Conservation (phyloP, 306 rosid species). For the Trifolium subterraneum region DNA sequence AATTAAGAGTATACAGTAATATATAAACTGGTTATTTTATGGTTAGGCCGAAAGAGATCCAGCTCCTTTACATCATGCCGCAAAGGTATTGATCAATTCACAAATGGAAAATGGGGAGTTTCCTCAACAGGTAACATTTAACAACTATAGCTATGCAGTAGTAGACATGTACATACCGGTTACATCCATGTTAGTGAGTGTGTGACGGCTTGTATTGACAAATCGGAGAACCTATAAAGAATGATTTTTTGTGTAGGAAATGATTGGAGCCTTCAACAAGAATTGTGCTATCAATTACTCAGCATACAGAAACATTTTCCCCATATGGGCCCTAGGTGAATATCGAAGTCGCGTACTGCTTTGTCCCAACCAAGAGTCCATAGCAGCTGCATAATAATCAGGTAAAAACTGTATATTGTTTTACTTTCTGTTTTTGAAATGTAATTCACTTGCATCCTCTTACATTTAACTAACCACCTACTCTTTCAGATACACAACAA, state of each 20-base stretch:
- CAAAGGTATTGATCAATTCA: slow-evolving; percentile 60
- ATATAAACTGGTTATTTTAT: neutral
- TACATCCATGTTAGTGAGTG: neutral
- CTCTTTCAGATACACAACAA: neutral
- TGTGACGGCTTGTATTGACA: neutral
- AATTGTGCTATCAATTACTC: slow-evolving; percentile 64
- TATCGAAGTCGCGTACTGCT: slow-evolving; percentile 52
- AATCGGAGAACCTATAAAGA: neutral
- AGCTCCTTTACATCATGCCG: slow-evolving; percentile 63
- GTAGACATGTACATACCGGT: neutral
- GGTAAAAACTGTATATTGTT: neutral
- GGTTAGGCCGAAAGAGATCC: slow-evolving; percentile 65
- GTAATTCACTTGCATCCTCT: slow-evolving; percentile 1
- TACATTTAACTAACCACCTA: neutral
- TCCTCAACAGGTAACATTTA: slow-evolving; percentile 73
- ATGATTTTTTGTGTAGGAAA: slow-evolving; percentile 49
- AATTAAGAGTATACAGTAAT: neutral
- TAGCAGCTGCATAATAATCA: neutral
- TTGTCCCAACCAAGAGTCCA: slow-evolving; percentile 1
- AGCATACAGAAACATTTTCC: slow-evolving; percentile 68
- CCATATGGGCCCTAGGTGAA: slow-evolving; percentile 84
- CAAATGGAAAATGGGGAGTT: slow-evolving; percentile 71
- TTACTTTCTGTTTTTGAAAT: neutral
- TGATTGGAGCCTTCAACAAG: slow-evolving; percentile 65
- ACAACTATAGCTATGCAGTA: neutral